These are phyloP conservation scores for Ceratobasidium sp. DNA, from an alignment of 1,284 basidiomycete genomes.

Conservation along the genomic window DNA sequence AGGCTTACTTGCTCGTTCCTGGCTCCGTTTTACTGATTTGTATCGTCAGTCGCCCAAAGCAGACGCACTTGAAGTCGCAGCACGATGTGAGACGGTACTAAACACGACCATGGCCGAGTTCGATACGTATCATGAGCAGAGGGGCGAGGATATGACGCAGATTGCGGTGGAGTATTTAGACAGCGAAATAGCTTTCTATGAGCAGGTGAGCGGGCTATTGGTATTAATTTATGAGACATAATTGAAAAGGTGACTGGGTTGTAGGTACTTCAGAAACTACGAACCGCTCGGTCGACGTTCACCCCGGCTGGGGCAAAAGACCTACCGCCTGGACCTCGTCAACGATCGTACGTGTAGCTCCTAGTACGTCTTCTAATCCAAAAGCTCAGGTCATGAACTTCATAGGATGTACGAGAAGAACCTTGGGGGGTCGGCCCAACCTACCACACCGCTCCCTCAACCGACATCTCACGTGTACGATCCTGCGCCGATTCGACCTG, in stretches of 20 bases:
- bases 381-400: not conserved
- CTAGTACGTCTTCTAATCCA: not conserved
- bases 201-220: slow-evolving; percentile 64
- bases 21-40: not conserved
- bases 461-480: slow-evolving; percentile 83
- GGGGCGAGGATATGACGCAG: slow-evolving; percentile 73
- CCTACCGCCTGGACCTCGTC: slow-evolving; percentile 62
- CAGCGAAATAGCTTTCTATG: slow-evolving; percentile 79
- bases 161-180: slow-evolving; percentile 78
- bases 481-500: slow-evolving; percentile 78
- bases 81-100: slow-evolving; percentile 86
- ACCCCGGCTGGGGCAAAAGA: slow-evolving; percentile 64
- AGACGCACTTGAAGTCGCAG: slow-evolving; percentile 64
- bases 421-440: slow-evolving; percentile 64
- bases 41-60: not conserved
- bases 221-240: no score
- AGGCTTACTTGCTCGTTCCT: not conserved
- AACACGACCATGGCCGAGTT: slow-evolving; percentile 91
- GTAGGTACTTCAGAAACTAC: slow-evolving; percentile 70
- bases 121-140: slow-evolving; percentile 81
- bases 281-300: slow-evolving; percentile 67
- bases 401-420: slow-evolving; percentile 75
- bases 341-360: slow-evolving; percentile 63
- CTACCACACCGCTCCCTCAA: slow-evolving; percentile 68
- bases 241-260: not conserved